A percentile compares a stretch with the other conserved stretches of the same genome.
These are phyloP conservation scores for Pseudopyrenochaeta lycopersici DNA, from an alignment of 2,329 filamentous ascomycete species.

Conservation along the genomic window DNA sequence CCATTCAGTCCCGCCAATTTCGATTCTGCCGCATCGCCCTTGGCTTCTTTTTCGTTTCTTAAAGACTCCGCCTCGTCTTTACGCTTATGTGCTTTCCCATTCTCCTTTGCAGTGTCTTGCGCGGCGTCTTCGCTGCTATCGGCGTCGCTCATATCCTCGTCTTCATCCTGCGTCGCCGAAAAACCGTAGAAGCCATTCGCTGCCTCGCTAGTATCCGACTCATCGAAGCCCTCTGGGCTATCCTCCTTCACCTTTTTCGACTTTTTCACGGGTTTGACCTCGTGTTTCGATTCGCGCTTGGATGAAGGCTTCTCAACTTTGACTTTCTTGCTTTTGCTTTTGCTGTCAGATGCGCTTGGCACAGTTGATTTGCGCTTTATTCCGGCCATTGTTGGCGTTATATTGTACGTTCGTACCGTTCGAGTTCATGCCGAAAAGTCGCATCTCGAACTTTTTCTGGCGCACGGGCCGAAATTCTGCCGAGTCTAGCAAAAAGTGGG, in stretches of 20 bases:
- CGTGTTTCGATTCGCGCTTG: slow-evolving; percentile 38
- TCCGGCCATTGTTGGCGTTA: slow-evolving; percentile 39
- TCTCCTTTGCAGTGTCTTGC: slow-evolving; percentile 20
- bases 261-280: slow-evolving; percentile 36
- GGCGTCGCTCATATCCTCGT: slow-evolving; percentile 31
- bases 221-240: slow-evolving; percentile 41
- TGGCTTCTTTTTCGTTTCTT: slow-evolving; percentile 34
- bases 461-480: slow-evolving; percentile 23
- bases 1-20: slow-evolving; percentile 39
- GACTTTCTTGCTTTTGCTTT: slow-evolving; percentile 49
- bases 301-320: slow-evolving; percentile 44
- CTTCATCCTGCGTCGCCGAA: slow-evolving; percentile 39
- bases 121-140: slow-evolving; percentile 24
- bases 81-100: slow-evolving; percentile 30
- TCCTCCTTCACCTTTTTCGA: slow-evolving; percentile 40
- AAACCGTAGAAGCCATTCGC: slow-evolving; percentile 49
- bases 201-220: slow-evolving; percentile 48
- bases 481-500: slow-evolving; percentile 4
- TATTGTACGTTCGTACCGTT: slow-evolving; percentile 12
- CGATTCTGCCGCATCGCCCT: slow-evolving; percentile 27
- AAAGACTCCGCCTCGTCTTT: slow-evolving; percentile 15
- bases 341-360: slow-evolving; percentile 24
- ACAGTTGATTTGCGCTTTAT: slow-evolving; percentile 45
- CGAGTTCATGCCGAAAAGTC: slow-evolving; percentile 17
- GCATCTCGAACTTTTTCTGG: slow-evolving; percentile 37